A percentile compares a stretch with the other conserved stretches of the same genome.
These are phyloP conservation scores for Coprinopsis sp. DNA, from an alignment of 768 basidiomycete species.

Conservation along the genomic window DNA sequence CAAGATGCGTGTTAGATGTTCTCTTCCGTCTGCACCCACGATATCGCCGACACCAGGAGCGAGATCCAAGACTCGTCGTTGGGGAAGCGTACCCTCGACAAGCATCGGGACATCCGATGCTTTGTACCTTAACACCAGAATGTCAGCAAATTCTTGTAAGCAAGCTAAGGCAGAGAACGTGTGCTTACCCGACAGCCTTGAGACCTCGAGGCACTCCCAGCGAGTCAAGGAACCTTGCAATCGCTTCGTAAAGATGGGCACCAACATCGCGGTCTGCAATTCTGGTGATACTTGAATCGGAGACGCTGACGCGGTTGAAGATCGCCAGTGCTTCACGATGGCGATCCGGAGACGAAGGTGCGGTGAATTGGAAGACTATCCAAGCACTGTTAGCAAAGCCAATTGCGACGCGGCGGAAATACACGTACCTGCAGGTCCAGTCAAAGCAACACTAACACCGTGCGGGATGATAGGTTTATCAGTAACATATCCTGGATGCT, in stretches of 20 bases:
- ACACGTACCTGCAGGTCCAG: slow-evolving; percentile 70
- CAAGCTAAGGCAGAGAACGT: neutral
- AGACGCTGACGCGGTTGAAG: slow-evolving; percentile 62
- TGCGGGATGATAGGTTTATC: slow-evolving; percentile 90
- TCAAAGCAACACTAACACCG: slow-evolving; percentile 84
- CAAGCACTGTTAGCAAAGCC: too few species aligned
- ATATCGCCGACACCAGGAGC: slow-evolving; percentile 88
- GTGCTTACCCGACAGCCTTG: slow-evolving; percentile 62
- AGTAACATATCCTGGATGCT: slow-evolving; percentile 85
- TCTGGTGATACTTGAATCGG: slow-evolving; percentile 64
- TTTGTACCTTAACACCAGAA: slow-evolving; percentile 45
- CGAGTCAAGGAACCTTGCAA: slow-evolving; percentile 81
- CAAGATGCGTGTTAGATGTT: slow-evolving; percentile 79
- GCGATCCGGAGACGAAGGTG: slow-evolving; percentile 86
- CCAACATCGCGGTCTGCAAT: slow-evolving; percentile 82
- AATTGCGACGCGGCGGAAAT: neutral
- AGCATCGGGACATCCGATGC: slow-evolving; percentile 63
- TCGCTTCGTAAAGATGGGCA: slow-evolving; percentile 73
- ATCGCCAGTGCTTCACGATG: slow-evolving; percentile 87
- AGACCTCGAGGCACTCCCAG: slow-evolving; percentile 85
- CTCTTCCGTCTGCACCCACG: slow-evolving; percentile 74
- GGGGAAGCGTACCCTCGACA: slow-evolving; percentile 90
- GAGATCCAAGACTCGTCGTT: slow-evolving; percentile 86
- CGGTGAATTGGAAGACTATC: slow-evolving; percentile 91
- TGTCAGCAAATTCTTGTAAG: neutral